Evolutionary conservation across 1,139 yeast species (phyloP), one percentile per base, ranked within the genome.

Genomic region (Taphrina flavorubra): DNA sequence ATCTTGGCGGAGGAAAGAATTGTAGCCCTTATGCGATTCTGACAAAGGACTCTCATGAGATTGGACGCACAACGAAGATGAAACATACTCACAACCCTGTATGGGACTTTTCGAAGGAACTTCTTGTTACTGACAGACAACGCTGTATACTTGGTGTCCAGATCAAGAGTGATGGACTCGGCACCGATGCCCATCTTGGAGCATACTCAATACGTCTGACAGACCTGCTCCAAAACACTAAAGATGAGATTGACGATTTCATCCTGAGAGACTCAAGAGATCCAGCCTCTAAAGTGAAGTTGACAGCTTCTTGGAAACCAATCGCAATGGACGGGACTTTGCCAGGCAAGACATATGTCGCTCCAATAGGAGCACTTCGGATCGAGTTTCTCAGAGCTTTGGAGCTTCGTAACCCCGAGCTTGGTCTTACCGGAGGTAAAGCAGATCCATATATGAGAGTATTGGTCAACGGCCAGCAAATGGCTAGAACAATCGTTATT

Each of bases 341-440:
- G 60, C 81, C 86, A 66, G 92, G 91, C 73, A 86, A 89, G 74
- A 92, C 92, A 62, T 92, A 91, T 79, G 86, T 91, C 39, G 92
- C 92, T 71, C 99, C 99, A 67, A 88, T 92, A 76, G 99, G 99
- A 76, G 95, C 89, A 51, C 83, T 92, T 14, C 86, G 98, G 76
- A 82, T 94, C 68, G 84, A 86, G 73, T 78, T 94, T 71, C 85
- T 85, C 74, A 84, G 83, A 72, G 97, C 95, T 57, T 84, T 83
- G 70, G 88, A 86, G 71, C 83, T 94, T 75, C 85, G 89, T 71
- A 94, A 94, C 78, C 83, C 92, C 79, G 97, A 92, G 77, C 57
- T 55, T 34, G 69, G 63, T 16, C 25, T 55, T 16, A 87, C 86
- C 69, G 84, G 94, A 71, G 98, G 98, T 70, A 90, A 87, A 75